phyloP scores from a whole-genome alignment of 345 rosid species.

The Eucalyptus marginata region DNA sequence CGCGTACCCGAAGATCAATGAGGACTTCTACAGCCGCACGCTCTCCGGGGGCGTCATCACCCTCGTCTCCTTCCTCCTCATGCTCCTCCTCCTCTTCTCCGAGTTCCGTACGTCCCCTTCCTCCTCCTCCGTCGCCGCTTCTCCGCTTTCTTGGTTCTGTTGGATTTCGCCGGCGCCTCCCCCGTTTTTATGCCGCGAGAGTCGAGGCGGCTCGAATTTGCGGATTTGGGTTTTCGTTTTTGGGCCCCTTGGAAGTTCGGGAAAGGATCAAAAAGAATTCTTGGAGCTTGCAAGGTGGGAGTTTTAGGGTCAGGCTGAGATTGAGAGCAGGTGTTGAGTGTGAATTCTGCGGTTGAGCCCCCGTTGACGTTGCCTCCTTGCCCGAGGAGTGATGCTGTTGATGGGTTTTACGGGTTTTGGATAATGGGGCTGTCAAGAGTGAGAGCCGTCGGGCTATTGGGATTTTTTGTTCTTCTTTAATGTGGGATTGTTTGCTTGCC shows the following conservation, averaged over 20 bases:
- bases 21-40: slow-evolving; percentile 79
- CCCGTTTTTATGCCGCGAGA: background rate
- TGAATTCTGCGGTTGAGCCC: background rate
- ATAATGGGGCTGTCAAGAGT: background rate
- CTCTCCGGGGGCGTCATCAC: slow-evolving; percentile 87
- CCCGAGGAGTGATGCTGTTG: background rate
- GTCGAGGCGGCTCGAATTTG: background rate
- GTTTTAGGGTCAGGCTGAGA: background rate
- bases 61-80: slow-evolving; percentile 45
- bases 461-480: background rate
- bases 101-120: slow-evolving; percentile 41
- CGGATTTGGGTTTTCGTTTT: background rate
- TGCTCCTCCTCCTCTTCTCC: slow-evolving; percentile 64
- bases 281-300: background rate
- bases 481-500: background rate
- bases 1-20: slow-evolving; percentile 86
- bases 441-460: background rate
- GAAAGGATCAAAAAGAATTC: background rate
- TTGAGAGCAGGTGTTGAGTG: background rate
- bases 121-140: background rate
- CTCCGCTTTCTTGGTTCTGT: background rate
- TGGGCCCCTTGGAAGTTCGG: background rate
- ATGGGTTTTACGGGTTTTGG: background rate
- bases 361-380: background rate
- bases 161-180: background rate